phyloP scores from a whole-genome alignment of 345 rosid genomes.

The Stellera chamaejasme region DNA sequence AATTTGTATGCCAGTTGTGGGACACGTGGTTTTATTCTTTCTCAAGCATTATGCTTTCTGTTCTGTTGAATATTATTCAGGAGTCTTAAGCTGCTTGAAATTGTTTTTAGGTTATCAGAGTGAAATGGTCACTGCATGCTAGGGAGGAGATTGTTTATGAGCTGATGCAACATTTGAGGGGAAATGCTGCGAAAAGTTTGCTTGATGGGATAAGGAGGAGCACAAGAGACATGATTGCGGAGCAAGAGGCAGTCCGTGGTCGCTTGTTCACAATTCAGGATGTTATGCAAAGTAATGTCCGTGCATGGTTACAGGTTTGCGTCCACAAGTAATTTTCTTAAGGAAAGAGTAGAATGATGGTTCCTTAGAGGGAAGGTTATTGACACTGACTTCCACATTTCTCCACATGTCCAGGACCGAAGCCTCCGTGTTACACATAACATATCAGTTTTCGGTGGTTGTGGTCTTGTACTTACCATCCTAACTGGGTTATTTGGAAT shows the following conservation, averaged over 20 bases:
- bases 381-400: background rate
- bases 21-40: background rate
- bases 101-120: constrained; percentile 68
- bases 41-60: background rate
- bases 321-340: background rate
- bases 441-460: constrained; percentile 85
- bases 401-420: constrained; percentile 42
- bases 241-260: constrained; percentile 98
- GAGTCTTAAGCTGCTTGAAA: too few species aligned
- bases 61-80: too few species aligned
- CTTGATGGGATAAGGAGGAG: constrained; percentile 61
- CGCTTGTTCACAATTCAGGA: constrained; percentile 97
- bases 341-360: background rate
- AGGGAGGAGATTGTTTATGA: constrained; percentile 92
- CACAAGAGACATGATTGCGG: constrained; percentile 86
- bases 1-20: background rate
- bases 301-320: constrained; percentile 95
- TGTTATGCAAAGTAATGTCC: constrained; percentile 97
- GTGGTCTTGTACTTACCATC: constrained; percentile 75
- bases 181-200: constrained; percentile 37
- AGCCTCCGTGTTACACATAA: constrained; percentile 91
- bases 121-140: constrained; percentile 99
- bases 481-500: constrained; percentile 88
- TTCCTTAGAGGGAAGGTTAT: background rate
- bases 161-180: constrained; percentile 82